These are phyloP conservation scores for Phaseolus lunatus DNA, from an alignment of 306 rosid species.

Conservation along the genomic window DNA sequence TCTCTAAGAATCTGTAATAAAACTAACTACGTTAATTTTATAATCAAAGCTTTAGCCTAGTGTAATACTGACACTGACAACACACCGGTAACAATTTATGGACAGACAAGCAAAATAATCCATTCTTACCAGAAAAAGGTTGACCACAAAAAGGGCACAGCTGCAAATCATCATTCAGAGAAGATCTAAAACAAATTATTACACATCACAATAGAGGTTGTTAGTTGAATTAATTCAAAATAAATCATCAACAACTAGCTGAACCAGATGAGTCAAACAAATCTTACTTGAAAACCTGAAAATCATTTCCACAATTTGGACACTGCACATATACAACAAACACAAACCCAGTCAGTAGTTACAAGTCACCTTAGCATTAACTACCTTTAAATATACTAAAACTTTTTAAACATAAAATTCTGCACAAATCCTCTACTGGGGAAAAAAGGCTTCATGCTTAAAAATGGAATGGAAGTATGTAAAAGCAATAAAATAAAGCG, in stretches of 20 bases:
- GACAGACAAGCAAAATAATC: conserved; percentile 8
- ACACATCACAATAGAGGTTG: conserved; percentile 4
- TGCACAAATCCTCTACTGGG: neutral
- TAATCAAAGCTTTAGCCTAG: conserved; percentile 17
- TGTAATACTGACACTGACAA: neutral
- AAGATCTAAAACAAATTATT: conserved; percentile 63
- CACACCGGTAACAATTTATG: neutral
- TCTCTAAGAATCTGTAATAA: neutral
- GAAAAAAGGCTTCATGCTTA: conserved; percentile 14
- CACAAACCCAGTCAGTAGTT: conserved; percentile 26
- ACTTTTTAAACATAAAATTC: neutral
- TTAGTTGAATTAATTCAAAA: conserved; percentile 26
- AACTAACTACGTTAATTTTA: conserved; percentile 10
- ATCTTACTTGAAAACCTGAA: conserved; percentile 97
- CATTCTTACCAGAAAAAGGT: conserved; percentile 81
- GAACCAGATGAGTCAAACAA: conserved; percentile 1
- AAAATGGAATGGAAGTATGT: neutral
- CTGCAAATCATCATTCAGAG: conserved; percentile 81
- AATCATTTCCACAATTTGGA: conserved; percentile 93
- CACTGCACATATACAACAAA: conserved; percentile 71
- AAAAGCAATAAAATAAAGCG: conserved; percentile 34
- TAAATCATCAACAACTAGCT: conserved; percentile 31
- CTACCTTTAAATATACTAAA: neutral
- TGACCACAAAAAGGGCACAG: conserved; percentile 91
- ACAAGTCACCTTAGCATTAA: neutral